Evolutionary conservation across 176 grass and related monocot species (phyloP), one percentile per base, ranked within the genome.

Genomic region (Aegilops sharonensis): DNA sequence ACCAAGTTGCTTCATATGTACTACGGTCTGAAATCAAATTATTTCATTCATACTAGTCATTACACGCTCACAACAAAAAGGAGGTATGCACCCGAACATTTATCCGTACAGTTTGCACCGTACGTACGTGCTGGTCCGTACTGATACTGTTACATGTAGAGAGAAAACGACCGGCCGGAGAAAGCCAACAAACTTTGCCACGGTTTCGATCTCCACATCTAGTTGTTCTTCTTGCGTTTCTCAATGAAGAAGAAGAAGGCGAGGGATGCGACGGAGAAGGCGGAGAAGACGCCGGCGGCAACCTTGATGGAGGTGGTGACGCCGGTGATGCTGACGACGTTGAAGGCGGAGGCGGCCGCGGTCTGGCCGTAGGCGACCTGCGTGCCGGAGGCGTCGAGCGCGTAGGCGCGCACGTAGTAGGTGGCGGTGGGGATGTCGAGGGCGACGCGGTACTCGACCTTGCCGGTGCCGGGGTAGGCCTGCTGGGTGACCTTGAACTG

Each of bases 281-380:
- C 83, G 0, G 97, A 99, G 94, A 99, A 99, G 67, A 93, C 94
- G 11, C 77, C 89, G 2, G 97, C 97, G 27, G 92, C 92, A 52
- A 94, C 65, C 68, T 97, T 91, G 59, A 99, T 52, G 8, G 90
- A 82, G 1, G 83, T 4, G 77, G 92, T 86, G 66, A 90, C 86
- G 18, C 97, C 97, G 11, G 83, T 94, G 79, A 97, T 93, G 17
- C 92, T 89, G 4, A 76, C 89, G 2, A 99, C 42, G 13, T 89
- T 34, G 66, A 99, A 97, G 25, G 83, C 31, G 60, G 75, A 79
- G 64, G 14, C 17, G 8, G 27, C 47, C 72, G 61, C 65, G 9
- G 80, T 99, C 90, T 99, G 97, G 32, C 97, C 97, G 61, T 89
- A 97, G 32, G 90, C 94, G 4, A 99, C 83, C 88, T 93, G 39